Base-by-base conservation (phyloP, 495 filamentous ascomycete species). In the Polyplosphaeria fusca region DNA sequence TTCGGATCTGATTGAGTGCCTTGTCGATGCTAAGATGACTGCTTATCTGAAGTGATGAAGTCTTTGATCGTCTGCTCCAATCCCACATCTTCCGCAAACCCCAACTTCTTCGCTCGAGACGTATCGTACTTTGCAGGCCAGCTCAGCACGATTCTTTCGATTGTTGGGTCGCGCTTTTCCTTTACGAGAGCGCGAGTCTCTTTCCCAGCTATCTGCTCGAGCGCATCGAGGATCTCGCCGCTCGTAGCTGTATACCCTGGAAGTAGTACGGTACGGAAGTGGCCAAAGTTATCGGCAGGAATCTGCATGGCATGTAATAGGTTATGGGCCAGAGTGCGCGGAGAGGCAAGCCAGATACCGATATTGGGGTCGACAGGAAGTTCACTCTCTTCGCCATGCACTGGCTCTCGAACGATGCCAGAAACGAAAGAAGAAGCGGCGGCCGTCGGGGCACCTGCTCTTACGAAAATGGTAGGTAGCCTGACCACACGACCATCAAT, bases 291-390 rank as follows among this genome's bases (percentile, higher is more conserved):
- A 28, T 63, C 59, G 9, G 45, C 52, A 19, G 49, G 50, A 20
- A 66, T 19, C 11, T 60, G 32, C 46, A 63, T 52, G 14, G 63
- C 63, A 53, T 66, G 60, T 11, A 66, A 42, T 9, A 66, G 47
- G 42, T 66, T 66, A 13, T 62, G 42, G 16, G 48, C 63, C 28
- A 66, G 45, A 11, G 52, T 61, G 2, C 43, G 47, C 12, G 63
- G 63, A 16, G 58, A 61, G 1, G 41, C 47, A 14, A 66, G 38
- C 63, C 63, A 66, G 25, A 66, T 58, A 14, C 63, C 72, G 62
- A 87, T 58, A 41, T 48, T 46, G 18, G 59, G 55, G 43, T 60
- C 54, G 26, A 66, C 63, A n/a, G 63, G 63, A 5, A 66, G 44
- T 22, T 55, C 51, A 45, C 55, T 63, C 40, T 63, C 54, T 26